Conservation (phyloP, 208 protist genomes). For the Leishmania turanica region DNA sequence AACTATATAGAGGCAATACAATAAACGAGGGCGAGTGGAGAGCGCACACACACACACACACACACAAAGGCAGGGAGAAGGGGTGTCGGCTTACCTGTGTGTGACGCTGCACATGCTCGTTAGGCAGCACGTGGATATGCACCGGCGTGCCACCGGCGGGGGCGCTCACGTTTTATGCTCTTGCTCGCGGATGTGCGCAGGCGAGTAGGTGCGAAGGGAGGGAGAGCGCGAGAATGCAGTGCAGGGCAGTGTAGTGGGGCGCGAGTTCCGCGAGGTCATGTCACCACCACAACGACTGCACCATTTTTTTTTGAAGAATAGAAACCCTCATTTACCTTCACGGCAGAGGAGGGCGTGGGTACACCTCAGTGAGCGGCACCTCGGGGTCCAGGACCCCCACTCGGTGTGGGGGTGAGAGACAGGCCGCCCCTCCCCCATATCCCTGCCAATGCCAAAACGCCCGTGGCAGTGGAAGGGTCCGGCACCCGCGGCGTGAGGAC, state of each 20-base stretch:
- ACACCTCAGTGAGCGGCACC: neutral
- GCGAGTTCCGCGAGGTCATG: neutral
- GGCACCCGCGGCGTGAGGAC: neutral
- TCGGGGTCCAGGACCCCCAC: neutral
- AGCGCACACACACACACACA: neutral
- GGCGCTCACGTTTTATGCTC: too few relatives aligned
- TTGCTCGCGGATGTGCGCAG: too few relatives aligned
- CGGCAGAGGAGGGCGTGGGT: neutral
- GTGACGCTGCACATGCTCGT: neutral
- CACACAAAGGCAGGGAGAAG: neutral
- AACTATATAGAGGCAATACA: neutral
- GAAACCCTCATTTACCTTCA: neutral
- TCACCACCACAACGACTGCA: neutral
- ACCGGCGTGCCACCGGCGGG: too few relatives aligned
- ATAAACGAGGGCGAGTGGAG: neutral
- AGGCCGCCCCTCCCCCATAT: neutral
- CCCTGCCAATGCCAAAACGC: neutral
- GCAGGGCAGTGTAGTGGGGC: neutral
- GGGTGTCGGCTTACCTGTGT: neutral
- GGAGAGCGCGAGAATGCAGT: neutral
- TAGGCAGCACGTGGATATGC: neutral
- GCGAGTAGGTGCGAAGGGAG: neutral
- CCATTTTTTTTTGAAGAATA: neutral
- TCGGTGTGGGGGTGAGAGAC: neutral
- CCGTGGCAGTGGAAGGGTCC: neutral